Evolutionary conservation across 2,329 filamentous ascomycete genomes (phyloP), one percentile per base, ranked within the genome.

Genomic region (Microthyrium microscopicum): DNA sequence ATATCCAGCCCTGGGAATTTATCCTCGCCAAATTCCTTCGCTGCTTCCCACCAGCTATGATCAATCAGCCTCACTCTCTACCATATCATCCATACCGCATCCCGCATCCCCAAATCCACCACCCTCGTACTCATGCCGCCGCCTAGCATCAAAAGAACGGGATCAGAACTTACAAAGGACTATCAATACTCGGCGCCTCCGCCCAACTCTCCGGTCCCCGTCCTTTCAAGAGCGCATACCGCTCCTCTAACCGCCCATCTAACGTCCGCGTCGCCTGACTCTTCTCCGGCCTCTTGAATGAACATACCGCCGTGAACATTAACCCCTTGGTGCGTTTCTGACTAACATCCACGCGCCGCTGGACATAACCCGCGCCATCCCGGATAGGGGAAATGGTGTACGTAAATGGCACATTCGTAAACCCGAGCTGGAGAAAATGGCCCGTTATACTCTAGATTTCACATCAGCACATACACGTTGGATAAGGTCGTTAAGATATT

Each of bases 231-330:
- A 51, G 52, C 4, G 43, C 36, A 41, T 59, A 61, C 27, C 47
- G 39, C 11, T 49, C 39, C 37, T 48, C 51, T 16, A 61, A 31
- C 29, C 58, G 39, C 6, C 53, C 29, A 2, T 35, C 27, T 4
- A 56, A 47, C 44, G 61, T 57, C 2, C 47, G 40, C 16, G 56
- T 46, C 27, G 47, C 45, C 13, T 35, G 43, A 20, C 24, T 48
- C 35, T 35, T 27, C 37, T 62, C 63, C 7, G 54, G 46, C 3
- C 51, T 55, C 42, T 69, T 68, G 52, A 69, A 68, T 3, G 61
- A 66, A 39, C 57, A 61, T 1, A 63, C 56, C 34, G 60, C 61
- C 1, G 61, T 66, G 46, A 68, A 68, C 51, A 61, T 65, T 33
- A 61, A 51, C 5, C 57, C 51, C 41, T 57, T 47, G 5, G 29